Conservation (phyloP, 257 asterid species). For the Solanum chiquidenum region DNA sequence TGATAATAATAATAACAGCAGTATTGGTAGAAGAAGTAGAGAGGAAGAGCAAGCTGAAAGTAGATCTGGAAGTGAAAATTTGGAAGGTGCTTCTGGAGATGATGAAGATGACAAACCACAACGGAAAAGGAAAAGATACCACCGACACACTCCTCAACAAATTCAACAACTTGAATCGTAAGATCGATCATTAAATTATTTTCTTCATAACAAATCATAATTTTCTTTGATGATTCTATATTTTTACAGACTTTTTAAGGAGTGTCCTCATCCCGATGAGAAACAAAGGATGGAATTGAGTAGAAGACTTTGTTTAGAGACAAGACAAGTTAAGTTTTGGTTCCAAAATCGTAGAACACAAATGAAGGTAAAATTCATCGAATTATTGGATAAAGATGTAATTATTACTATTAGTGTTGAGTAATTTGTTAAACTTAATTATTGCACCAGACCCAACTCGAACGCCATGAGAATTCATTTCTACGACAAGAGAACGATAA, state of each 20-base stretch:
- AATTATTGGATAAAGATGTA: background rate
- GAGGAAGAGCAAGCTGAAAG: constrained; percentile 72
- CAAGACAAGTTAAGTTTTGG: constrained; percentile 89
- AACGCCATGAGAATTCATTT: constrained; percentile 39
- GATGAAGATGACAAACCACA: constrained; percentile 68
- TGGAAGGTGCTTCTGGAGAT: constrained; percentile 74
- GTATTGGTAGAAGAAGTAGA: constrained; percentile 43
- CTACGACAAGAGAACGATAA: constrained; percentile 43
- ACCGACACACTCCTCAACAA: constrained; percentile 98
- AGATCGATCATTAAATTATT: background rate
- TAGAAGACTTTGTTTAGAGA: constrained; percentile 61
- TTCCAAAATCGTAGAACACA: constrained; percentile 91
- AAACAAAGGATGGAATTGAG: constrained; percentile 85
- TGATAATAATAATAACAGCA: background rate
- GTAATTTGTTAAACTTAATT: background rate
- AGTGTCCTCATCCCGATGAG: constrained; percentile 97
- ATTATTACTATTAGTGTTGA: background rate
- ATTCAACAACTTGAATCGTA: constrained; percentile 92
- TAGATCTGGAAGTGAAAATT: constrained; percentile 90
- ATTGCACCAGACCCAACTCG: constrained; percentile 37
- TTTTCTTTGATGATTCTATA: background rate
- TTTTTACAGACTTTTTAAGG: constrained; percentile 55
- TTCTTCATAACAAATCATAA: background rate
- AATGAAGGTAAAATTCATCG: constrained; percentile 55
- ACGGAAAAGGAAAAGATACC: constrained; percentile 67